Evolutionary conservation across 169 alveolate species (phyloP), one percentile per base, ranked within the genome.

Genomic region (Babesia gibsoni): DNA sequence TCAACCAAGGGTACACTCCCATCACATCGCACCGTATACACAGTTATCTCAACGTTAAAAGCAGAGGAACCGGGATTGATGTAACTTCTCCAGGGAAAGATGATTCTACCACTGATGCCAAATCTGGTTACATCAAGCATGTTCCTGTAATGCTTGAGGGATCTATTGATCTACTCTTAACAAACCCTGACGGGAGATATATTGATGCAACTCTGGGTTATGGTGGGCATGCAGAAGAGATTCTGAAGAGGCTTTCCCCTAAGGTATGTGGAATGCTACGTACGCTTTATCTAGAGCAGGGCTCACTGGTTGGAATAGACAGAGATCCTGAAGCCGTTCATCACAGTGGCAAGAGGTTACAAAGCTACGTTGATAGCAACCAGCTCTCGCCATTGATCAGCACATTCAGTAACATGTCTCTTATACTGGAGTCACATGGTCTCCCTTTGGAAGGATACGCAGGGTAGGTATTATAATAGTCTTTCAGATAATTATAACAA

Each of bases 171-270:
- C 3, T 50, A 36, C 66, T 79, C n/a, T 64, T 79, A n/a, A 79
- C 83, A 5, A 46, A 70, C 30, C 82, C 83, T 35, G 68, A 79
- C 22, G 88, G 88, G n/a, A 18, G 67, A 12, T 83, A 73, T 49
- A 54, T 88, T 23, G 93, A 88, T 39, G 88, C 81, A 12, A 88
- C 93, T 9, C 50, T 88, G 30, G 93, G 93, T n/a, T 87, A 84
- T 35, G 93, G 93, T 4, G 91, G 91, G 4, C 93, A 88, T 37
- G 66, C 93, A 0, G 67, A 81, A 65, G 91, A 74, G 42, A 84
- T 88, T 7, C 33, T 79, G 27, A 16, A 50, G 18, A 64, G 73
- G 0, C 32, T 69, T 1, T 43, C 73, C 10, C 30, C 49, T 1
- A 67, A 79, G 59, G 88, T 79, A 50, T 12, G 29, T 53, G 18